These are phyloP conservation scores for Ascoidea tarda DNA, from an alignment of 805 yeast genomes.

Conservation along the genomic window DNA sequence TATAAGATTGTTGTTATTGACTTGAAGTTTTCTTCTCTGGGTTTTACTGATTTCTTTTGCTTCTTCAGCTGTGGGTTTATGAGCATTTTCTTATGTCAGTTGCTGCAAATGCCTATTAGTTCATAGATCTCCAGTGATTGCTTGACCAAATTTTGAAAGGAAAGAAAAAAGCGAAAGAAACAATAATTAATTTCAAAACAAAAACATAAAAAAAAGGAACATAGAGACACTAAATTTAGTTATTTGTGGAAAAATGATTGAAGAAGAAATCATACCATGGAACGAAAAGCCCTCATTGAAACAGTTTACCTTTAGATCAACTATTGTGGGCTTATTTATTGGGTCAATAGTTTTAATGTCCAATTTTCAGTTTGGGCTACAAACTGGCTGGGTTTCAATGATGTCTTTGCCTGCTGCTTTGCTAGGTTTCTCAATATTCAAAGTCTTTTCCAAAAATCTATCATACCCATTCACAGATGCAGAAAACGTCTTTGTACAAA, in stretches of 20 bases:
- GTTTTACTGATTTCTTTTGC: too few relatives aligned
- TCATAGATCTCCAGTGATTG: too few relatives aligned
- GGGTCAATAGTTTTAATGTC: conserved; percentile 81
- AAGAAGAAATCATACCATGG: conserved; percentile 17
- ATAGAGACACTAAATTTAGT: too few relatives aligned
- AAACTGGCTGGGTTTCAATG: conserved; percentile 99
- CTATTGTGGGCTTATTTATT: conserved; percentile 63
- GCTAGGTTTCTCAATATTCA: conserved; percentile 74
- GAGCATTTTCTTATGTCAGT: too few relatives aligned
- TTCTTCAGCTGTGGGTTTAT: too few relatives aligned
- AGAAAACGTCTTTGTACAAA: conserved; percentile 87
- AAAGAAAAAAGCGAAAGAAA: too few relatives aligned
- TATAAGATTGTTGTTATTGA: too few relatives aligned
- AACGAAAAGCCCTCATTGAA: conserved; percentile 35
- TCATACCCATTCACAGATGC: conserved; percentile 57
- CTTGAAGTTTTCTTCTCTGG: too few relatives aligned
- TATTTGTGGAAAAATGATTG: conserved; percentile 1
- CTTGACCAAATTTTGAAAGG: too few relatives aligned
- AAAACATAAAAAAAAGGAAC: too few relatives aligned
- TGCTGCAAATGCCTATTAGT: too few relatives aligned
- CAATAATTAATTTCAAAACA: too few relatives aligned
- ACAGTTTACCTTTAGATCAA: conserved; percentile 63
- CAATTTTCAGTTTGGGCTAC: conserved; percentile 91
- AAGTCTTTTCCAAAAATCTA: conserved; percentile 26
- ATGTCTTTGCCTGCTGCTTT: conserved; percentile 94